A percentile compares a stretch with the other conserved stretches of the same genome.
Conservation (phyloP, 345 rosid species). For the Crucihimalaya himalaica region DNA sequence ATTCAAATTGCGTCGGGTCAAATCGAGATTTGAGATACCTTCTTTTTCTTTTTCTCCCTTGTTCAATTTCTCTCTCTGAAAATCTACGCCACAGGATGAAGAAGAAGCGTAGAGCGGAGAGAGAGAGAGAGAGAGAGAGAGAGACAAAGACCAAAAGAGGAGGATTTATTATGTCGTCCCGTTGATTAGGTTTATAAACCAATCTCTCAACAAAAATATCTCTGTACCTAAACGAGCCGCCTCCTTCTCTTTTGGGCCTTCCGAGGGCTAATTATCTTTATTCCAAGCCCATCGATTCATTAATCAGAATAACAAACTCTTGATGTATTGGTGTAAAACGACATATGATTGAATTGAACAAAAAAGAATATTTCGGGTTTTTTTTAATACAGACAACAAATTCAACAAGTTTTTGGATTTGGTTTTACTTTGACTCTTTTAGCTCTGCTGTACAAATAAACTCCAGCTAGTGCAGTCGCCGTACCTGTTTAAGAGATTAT, state of each 20-base stretch:
- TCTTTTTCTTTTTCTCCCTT: neutral
- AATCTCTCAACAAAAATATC: neutral
- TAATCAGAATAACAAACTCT: no score
- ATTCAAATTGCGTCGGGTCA: neutral
- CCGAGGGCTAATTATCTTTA: neutral
- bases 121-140: conserved; percentile 22
- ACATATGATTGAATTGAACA: neutral
- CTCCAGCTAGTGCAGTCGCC: conserved; percentile 73
- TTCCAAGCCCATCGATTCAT: conserved; percentile 7
- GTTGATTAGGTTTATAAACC: conserved; percentile 24
- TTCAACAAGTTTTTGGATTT: conserved; percentile 43
- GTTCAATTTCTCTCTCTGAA: conserved; percentile 10
- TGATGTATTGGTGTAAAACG: no score
- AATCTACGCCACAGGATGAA: conserved; percentile 38
- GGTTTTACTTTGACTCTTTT: conserved; percentile 50
- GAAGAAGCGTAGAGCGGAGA: conserved; percentile 28
- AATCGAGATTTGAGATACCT: conserved; percentile 22
- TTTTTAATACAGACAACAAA: conserved; percentile 13
- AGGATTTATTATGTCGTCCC: neutral
- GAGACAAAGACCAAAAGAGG: neutral
- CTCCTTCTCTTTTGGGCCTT: conserved; percentile 26
- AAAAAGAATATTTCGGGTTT: no score
- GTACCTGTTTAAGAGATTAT: conserved; percentile 55
- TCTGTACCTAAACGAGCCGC: conserved; percentile 16
- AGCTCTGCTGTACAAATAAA: conserved; percentile 65